Evolutionary conservation across 148 eudicot species (phyloP).

Genomic region (Vaccinium darrowii): DNA sequence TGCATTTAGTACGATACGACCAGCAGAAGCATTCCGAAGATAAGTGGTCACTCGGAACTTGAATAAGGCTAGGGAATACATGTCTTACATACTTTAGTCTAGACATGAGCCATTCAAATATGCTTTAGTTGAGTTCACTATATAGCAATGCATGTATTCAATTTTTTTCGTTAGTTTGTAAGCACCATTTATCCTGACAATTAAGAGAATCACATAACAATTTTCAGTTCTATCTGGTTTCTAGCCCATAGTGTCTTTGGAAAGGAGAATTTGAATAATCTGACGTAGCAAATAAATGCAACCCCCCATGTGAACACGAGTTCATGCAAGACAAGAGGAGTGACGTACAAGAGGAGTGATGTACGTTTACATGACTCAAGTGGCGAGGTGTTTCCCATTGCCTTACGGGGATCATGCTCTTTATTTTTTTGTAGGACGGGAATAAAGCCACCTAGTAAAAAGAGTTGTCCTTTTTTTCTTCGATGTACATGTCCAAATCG

Average conservation of each 20-base stretch:
- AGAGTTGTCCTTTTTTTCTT: not conserved
- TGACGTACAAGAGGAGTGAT: too few species aligned
- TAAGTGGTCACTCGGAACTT: not conserved
- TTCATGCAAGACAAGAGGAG: not conserved
- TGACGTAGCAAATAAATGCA: not conserved
- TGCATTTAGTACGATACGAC: not conserved
- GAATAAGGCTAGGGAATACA: not conserved
- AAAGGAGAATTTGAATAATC: not conserved
- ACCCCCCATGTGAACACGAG: not conserved
- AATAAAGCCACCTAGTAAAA: not conserved
- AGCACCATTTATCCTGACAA: too few species aligned
- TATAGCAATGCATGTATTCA: not conserved
- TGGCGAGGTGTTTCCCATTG: not conserved
- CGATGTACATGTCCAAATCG: too few species aligned
- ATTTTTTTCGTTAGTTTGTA: not conserved
- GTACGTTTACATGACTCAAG: not conserved
- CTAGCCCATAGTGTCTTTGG: not conserved
- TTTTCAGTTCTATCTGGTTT: not conserved
- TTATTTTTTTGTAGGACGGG: not conserved
- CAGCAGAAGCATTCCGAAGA: not conserved
- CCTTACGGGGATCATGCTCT: not conserved
- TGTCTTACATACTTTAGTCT: not conserved
- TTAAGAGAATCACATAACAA: too few species aligned
- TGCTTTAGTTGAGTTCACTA: not conserved
- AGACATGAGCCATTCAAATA: not conserved